Evolutionary conservation across 345 rosid species (phyloP), one percentile per base, ranked within the genome.

Genomic region (Linum usitatissimum): DNA sequence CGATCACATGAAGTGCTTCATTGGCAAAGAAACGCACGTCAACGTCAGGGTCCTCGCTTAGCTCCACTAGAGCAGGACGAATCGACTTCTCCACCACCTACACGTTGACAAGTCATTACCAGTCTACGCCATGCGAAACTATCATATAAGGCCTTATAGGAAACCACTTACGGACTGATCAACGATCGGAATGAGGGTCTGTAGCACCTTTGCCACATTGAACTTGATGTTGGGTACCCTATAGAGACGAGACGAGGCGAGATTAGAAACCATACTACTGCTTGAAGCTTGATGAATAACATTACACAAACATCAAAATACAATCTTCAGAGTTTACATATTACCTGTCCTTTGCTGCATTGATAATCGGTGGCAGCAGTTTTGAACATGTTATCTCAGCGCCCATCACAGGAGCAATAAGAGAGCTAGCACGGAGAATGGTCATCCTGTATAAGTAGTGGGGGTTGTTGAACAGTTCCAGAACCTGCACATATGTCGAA

Each of bases 141-240:
- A 54, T 54, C 9, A 1, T 6, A 54, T 17, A 54, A 19, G 1
- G 30, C 38, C 38, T 30, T 42, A 31, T 34, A 6, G 62, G 28
- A 42, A 18, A 6, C 31, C 49, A 84, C 97, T 78, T 67, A 91
- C 97, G 55, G 91, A 75, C 31, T 85, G 91, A 65, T 86, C 93
- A 4, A 86, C 93, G 6, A 89, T 84, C 6, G 99, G 90, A 66
- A 90, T 70, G 51, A 93, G 85, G n/a, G 96, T 89, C 62, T 85
- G 96, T 67, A 89, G 79, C 76, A 89, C 90, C 77, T 92, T 92
- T 0, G 98, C 98, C 20, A 86, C 97, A n/a, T 92, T 92, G 64
- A 89, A 89, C 74, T 87, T 92, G 71, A 92, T 89, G 77, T 93
- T 93, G 21, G 99, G 88, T 59, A 93, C 99, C 75, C 99, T 92